Conservation (phyloP, 148 eudicot species). For the Suaeda aralocaspica region DNA sequence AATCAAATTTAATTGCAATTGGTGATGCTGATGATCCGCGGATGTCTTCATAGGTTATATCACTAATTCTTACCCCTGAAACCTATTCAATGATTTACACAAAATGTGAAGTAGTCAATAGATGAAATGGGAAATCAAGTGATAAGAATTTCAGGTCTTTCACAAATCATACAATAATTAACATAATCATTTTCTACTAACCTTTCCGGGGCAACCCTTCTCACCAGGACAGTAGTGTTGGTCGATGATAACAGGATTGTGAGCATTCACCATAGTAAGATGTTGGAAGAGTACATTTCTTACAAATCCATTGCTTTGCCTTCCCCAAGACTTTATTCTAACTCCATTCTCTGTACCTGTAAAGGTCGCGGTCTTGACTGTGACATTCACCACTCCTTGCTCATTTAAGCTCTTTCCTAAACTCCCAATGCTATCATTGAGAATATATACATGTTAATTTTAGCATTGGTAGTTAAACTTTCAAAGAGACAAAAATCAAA, state of each 20-base stretch:
- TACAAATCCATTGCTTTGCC: conserved; percentile 33
- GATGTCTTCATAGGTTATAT: conserved; percentile 30
- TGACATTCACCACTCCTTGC: conserved; percentile 41
- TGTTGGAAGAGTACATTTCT: conserved; percentile 31
- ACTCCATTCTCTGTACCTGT: conserved; percentile 37
- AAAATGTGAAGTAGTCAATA: not conserved
- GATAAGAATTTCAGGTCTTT: not conserved
- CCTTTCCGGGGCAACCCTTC: conserved; percentile 22
- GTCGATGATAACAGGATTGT: conserved; percentile 41
- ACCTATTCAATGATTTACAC: conserved; percentile 4
- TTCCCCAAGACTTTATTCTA: conserved; percentile 42
- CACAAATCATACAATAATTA: too few relatives aligned
- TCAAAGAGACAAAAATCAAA: too few relatives aligned
- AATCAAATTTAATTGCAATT: conserved; percentile 13
- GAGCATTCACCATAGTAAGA: conserved; percentile 32
- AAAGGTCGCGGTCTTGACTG: conserved; percentile 33
- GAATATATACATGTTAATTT: not conserved
- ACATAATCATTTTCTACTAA: not conserved
- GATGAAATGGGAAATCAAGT: too few relatives aligned
- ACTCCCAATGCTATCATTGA: conserved; percentile 39
- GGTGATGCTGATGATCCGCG: conserved; percentile 33
- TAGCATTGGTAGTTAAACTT: too few relatives aligned
- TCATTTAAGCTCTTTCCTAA: conserved; percentile 30
- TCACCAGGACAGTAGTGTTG: conserved; percentile 42
- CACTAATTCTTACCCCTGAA: conserved; percentile 23